phyloP scores from a whole-genome alignment of 192 early-diverging fungal species.

The Geranomyces michiganensis region DNA sequence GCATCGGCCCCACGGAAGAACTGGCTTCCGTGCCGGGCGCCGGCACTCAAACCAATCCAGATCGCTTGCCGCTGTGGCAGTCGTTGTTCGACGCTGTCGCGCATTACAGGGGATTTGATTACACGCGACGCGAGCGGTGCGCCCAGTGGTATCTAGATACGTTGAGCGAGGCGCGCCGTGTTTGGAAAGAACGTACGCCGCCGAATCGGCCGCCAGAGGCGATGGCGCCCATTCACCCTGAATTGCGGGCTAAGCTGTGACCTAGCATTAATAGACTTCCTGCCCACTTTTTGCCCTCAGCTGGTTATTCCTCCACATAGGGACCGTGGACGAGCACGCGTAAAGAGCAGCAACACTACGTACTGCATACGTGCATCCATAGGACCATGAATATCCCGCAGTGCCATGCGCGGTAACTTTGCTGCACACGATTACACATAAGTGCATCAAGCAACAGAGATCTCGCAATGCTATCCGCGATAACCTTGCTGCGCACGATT shows the following conservation, averaged over 20 bases:
- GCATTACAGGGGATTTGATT: conserved; percentile 29
- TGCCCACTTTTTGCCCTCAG: no score
- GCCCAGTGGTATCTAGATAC: conserved; percentile 26
- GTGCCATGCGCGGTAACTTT: no score
- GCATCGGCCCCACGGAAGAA: neutral
- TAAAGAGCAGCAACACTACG: no score
- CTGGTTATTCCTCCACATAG: no score
- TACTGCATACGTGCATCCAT: no score
- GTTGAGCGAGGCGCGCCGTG: neutral
- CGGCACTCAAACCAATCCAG: conserved; percentile 20
- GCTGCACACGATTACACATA: no score
- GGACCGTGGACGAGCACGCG: no score
- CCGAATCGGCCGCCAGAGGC: neutral
- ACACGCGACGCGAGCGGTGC: conserved; percentile 27
- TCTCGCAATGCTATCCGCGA: no score
- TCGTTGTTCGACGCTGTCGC: conserved; percentile 28
- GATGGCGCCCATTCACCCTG: neutral
- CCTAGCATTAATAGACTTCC: no score
- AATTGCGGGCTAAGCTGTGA: conserved; percentile 1
- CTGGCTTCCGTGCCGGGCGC: neutral
- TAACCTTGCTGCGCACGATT: no score
- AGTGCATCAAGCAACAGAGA: no score
- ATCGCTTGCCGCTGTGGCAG: conserved; percentile 26
- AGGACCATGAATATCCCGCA: no score
- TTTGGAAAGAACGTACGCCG: neutral